Evolutionary conservation across 2,329 filamentous ascomycete genomes (phyloP), one percentile per base, ranked within the genome.

Genomic region (Cercospora brassicicola): DNA sequence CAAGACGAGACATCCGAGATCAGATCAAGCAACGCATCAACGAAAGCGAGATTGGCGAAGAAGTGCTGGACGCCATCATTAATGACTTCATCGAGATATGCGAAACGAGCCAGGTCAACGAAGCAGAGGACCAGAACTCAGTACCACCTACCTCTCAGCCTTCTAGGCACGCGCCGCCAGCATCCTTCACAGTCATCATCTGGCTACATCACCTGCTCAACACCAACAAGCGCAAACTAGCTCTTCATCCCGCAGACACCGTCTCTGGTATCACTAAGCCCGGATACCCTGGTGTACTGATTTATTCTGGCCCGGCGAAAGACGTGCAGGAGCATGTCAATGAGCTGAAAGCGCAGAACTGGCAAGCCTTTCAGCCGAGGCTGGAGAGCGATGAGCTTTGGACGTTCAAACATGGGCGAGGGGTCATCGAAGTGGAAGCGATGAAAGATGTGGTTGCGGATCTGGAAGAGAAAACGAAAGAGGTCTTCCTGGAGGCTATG

Each of bases 201-300:
- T 83, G 81, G 79, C 78, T 84, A 0, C 82, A 83, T 55, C 82
- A 84, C 62, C 77, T 83, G 7, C 79, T 84, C 62, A 81, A 81
- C 36, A 80, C 79, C 15, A 79, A 78, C 67, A 84, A 83, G 73
- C 80, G 82, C 55, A 84, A 84, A 69, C 78, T 80, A 48, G 79
- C 79, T 6, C 75, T 83, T 10, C 77, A 76, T 0, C 79, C 82
- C 0, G 5, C 76, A 1, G 71, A 71, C 3, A 42, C 70, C 0
- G 71, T 83, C n/a, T 77, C 77, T 2, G 82, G 82, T 13, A 73
- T 83, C 39, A 82, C 82, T 0, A 83, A 83, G 66, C 81, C 82
- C 1, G 82, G 82, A 8, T 83, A 83, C 65, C 82, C 82, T 23
- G 82, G 82, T 13, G 74, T 83, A 4, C 74, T 84, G 67, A 67